phyloP scores from a whole-genome alignment of 129 eudicot genomes.

The Tagetes patula region DNA sequence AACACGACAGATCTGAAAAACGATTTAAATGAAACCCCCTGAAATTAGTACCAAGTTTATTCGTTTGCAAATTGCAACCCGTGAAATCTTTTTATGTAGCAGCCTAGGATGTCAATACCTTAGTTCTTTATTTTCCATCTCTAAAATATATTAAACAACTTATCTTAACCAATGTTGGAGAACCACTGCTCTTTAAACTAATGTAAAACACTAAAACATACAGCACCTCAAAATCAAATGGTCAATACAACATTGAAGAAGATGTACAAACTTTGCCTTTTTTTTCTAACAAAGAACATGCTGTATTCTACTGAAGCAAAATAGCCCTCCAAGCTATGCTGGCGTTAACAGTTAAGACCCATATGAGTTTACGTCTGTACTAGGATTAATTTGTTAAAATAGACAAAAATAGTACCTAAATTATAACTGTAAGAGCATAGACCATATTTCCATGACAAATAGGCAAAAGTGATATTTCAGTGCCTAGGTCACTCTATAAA shows the following conservation, averaged over 20 bases:
- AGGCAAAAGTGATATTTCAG: neutral
- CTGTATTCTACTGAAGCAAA: neutral
- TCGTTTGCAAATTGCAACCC: slow-evolving; percentile 1
- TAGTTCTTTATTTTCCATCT: neutral
- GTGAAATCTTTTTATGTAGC: neutral
- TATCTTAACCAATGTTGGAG: neutral
- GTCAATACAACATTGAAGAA: neutral
- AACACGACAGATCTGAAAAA: slow-evolving; percentile 76
- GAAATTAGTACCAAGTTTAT: slow-evolving; percentile 9
- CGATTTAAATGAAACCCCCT: slow-evolving; percentile 10
- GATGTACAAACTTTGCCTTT: neutral
- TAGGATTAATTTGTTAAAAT: neutral
- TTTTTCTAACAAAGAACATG: neutral
- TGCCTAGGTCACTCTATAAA: neutral
- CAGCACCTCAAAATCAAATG: neutral
- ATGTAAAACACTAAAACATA: neutral
- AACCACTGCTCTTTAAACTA: neutral
- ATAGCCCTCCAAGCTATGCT: neutral
- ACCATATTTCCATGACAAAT: neutral
- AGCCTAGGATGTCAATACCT: slow-evolving; percentile 3
- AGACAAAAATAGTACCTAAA: neutral
- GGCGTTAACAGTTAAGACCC: neutral
- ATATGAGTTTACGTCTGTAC: neutral
- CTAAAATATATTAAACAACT: neutral
- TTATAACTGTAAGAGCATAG: neutral